Evolutionary conservation across 2,329 filamentous ascomycete genomes (phyloP), one percentile per base, ranked within the genome.

Genomic region (Ceratocystis ficicola): DNA sequence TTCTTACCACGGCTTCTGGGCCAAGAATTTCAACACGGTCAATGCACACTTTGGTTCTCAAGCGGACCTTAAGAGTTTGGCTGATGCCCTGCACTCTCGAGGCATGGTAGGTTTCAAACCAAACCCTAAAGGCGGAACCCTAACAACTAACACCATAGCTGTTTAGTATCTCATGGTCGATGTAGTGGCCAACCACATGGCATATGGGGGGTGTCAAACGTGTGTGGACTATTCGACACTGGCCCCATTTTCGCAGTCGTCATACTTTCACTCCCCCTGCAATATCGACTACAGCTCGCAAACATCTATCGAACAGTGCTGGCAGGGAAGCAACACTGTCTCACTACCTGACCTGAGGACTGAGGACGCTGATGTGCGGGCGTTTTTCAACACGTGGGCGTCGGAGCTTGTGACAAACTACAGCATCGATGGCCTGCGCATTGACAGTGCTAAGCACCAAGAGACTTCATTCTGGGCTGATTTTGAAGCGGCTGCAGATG

Each of bases 291-390:
- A 83, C 72, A 70, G 72, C 63, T 74, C 81, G 69, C 75, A 79
- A 64, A 76, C 71, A 1, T 76, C 73, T 1, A 66, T 74, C 10
- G 74, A 74, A 66, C 66, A 73, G 63, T 81, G 81, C 72, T 82
- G 81, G 79, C 74, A 81, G 28, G 81, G 81, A 10, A 77, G 81
- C 69, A 71, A 74, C 30, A 75, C 71, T 2, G 77, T 80, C 6
- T 64, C 68, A 12, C 63, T 69, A 71, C 88, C 88, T 0, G 89
- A 92, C 70, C 78, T 92, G 12, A 91, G 92, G 74, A 92, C 88
- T 86, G 86, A 90, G 70, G 86, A 86, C 67, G 77, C 79, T 0
- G 82, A 82, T 0, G 82, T 86, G 0, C 80, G 87, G 5, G 87
- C 86, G 0, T 83, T 89, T 6, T 86, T 89, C 72, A 78, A 86